Evolutionary conservation across 306 rosid species (phyloP), one percentile per base, ranked within the genome.

Genomic region (Acacia acuminata): DNA sequence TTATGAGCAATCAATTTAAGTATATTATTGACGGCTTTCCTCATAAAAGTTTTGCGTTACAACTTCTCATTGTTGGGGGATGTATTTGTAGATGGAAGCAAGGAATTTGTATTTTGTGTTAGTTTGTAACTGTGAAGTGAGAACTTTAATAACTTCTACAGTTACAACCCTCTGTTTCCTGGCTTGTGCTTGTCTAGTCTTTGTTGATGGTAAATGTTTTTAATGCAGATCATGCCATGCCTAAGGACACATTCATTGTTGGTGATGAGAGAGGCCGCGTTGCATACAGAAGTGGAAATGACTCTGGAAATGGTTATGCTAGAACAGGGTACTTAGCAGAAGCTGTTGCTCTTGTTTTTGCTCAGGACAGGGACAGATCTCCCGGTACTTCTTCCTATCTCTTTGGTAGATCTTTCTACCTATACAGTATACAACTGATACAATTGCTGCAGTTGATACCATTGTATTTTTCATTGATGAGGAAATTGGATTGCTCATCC

Each of bases 261-360:
- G 98, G 98, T 66, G 91, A 91, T 76, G 97, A 88, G 84, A 86
- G 88, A 80, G 86, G 94, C 68, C 67, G 84, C 78, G 86, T 90
- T 83, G 19, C 78, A 60, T 89, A 80, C 83, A 80, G 34, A 85
- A 85, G 89, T 61, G 81, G 71, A 75, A 77, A 88, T 61, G 82
- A 67, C 67, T 81, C 88, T 25, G 82, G 84, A 78, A 84, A 82
- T 67, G 56, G 75, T 80, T 82, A 79, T 84, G 76, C 88, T 69
- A 81, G 78, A 76, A 66, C 64, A 60, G 75, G 58, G 63, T 34
- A 25, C 84, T 36, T 47, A 25, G 90, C 60, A 43, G 92, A 85
- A 81, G 97, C 92, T 78, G 90, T 91, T 83, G 97, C 91, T 87
- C 93, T 94, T 45, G 88, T 90, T 66, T 90, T 94, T 77, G 97